Evolutionary conservation across 148 eudicot genomes (phyloP).

Genomic region (Rhododendron kiyosumense): DNA sequence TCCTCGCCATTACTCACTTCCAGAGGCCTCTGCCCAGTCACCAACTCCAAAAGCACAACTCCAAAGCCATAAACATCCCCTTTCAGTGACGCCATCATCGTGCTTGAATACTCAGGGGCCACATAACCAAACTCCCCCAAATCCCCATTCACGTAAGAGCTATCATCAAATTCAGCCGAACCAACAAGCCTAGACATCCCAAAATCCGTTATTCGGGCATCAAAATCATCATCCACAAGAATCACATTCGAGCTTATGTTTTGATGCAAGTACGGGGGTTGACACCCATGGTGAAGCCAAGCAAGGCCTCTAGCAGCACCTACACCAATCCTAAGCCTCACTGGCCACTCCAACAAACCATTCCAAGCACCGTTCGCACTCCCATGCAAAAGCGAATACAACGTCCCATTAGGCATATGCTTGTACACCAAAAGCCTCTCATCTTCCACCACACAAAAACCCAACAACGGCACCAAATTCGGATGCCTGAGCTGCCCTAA

Average conservation of each 20-base stretch:
- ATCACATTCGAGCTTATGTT: constrained; percentile 59
- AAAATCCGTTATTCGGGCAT: constrained; percentile 55
- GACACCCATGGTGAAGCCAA: constrained; percentile 80
- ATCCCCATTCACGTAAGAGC: constrained; percentile 52
- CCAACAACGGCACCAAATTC: constrained; percentile 69
- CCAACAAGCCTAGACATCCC: constrained; percentile 57
- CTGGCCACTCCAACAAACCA: constrained; percentile 44
- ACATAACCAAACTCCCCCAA: constrained; percentile 76
- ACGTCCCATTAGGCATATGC: constrained; percentile 54
- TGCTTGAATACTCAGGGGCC: constrained; percentile 68
- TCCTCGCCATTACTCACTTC: constrained; percentile 45
- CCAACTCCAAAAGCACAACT: constrained; percentile 61
- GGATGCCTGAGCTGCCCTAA: constrained; percentile 72
- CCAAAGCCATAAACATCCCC: constrained; percentile 75
- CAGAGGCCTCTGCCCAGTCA: constrained; percentile 65
- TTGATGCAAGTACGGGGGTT: constrained; percentile 57
- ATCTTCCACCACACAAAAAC: constrained; percentile 68
- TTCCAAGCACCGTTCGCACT: neutral
- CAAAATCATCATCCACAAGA: constrained; percentile 69
- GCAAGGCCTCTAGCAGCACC: constrained; percentile 70
- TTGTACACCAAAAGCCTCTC: constrained; percentile 78
- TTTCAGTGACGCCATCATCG: constrained; percentile 57
- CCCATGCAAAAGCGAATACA: constrained; percentile 36
- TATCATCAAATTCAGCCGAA: constrained; percentile 40
- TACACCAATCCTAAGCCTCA: constrained; percentile 52